A percentile compares a stretch with the other conserved stretches of the same genome.
Conservation (phyloP, 106 monocot species). For the Triglochin maritima region DNA sequence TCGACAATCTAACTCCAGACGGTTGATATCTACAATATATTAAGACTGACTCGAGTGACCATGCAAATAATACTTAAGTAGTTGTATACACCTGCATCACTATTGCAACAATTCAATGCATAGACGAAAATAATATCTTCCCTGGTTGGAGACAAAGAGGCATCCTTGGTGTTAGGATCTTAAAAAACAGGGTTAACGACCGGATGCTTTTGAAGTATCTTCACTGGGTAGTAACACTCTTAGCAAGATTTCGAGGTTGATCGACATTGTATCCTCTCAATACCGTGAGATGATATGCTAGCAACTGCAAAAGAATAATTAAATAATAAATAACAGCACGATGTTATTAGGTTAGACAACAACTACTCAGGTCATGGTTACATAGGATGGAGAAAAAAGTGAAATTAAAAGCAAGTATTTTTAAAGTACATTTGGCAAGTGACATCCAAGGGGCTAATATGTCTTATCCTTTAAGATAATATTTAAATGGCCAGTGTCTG, state of each 20-base stretch:
- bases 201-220: neutral
- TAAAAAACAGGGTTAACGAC: neutral
- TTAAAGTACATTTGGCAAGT: too few species aligned
- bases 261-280: constrained; percentile 83
- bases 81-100: neutral
- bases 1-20: too few species aligned
- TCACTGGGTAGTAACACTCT: constrained; percentile 92
- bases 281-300: constrained; percentile 93
- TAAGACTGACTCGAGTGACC: too few species aligned
- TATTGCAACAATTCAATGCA: neutral
- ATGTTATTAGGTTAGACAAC: neutral
- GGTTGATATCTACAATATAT: too few species aligned
- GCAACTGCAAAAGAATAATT: constrained; percentile 38
- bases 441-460: too few species aligned
- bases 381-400: too few species aligned
- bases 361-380: too few species aligned
- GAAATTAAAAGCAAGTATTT: too few species aligned
- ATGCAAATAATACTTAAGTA: too few species aligned
- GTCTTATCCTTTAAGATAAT: too few species aligned
- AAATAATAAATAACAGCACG: neutral
- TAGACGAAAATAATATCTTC: neutral
- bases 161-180: neutral
- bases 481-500: too few species aligned
- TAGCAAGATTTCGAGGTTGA: constrained; percentile 93
- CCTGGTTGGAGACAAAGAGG: too few species aligned